Conservation (phyloP, 139 green algal genomes). For the Nannochloris sp. region DNA sequence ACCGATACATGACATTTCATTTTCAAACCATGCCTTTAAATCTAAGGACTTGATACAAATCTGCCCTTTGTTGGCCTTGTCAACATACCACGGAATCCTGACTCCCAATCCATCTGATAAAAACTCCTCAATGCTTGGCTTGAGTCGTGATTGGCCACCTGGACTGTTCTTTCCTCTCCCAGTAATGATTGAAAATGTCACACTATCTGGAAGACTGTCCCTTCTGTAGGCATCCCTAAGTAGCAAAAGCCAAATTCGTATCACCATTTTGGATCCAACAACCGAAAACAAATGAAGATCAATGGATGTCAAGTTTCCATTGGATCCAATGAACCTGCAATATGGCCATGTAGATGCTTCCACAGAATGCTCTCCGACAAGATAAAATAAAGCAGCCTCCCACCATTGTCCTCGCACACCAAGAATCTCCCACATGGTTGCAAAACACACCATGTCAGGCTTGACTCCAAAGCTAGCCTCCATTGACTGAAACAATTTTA, state of each 20-base stretch:
- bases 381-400: constrained; percentile 2
- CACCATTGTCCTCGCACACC: constrained; percentile 7
- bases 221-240: not conserved
- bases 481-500: constrained; percentile 10
- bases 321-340: not conserved
- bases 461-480: not conserved
- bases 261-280: constrained; percentile 2
- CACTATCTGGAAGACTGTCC: not conserved
- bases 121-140: constrained; percentile 15
- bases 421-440: constrained; percentile 13
- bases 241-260: constrained; percentile 27
- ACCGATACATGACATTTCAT: too few relatives aligned
- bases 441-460: constrained; percentile 18
- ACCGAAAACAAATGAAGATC: constrained; percentile 22
- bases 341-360: not conserved
- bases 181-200: constrained; percentile 12
- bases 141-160: constrained; percentile 13
- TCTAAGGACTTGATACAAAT: not conserved
- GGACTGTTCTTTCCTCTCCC: constrained; percentile 20
- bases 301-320: not conserved
- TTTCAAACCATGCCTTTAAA: too few relatives aligned
- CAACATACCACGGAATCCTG: constrained; percentile 3
- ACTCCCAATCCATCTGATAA: constrained; percentile 15
- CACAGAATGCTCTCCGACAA: not conserved
- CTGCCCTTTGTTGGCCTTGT: not conserved